Conservation (phyloP, 305 asterid genomes). For the Ruellia speciosa region DNA sequence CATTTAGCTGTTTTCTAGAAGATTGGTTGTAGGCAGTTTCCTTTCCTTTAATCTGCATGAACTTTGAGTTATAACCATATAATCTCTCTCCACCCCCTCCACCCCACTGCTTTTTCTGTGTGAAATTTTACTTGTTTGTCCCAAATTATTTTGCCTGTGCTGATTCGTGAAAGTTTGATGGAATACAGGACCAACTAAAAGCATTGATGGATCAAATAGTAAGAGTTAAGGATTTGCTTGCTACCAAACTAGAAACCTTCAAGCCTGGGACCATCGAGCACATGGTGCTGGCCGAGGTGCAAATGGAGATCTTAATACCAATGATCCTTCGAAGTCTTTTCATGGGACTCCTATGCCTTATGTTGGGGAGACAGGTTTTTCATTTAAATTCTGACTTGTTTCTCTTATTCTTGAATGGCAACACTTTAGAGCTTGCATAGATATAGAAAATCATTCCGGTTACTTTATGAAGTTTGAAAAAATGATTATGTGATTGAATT, state of each 20-base stretch:
- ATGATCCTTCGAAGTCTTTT: slow-evolving; percentile 52
- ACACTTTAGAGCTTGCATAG: too few species aligned
- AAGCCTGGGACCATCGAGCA: slow-evolving; percentile 79
- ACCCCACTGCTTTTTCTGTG: background rate
- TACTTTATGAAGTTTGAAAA: too few species aligned
- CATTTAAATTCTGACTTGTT: slow-evolving; percentile 12
- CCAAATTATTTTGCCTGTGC: background rate
- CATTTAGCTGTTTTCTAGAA: too few species aligned
- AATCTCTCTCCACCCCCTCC: too few species aligned
- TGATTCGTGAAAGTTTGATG: slow-evolving; percentile 17
- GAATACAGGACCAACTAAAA: slow-evolving; percentile 73
- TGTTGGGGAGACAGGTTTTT: slow-evolving; percentile 63
- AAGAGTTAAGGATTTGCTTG: slow-evolving; percentile 81
- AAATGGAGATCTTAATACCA: slow-evolving; percentile 48
- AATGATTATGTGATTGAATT: too few species aligned
- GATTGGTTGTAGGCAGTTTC: too few species aligned
- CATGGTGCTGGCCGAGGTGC: slow-evolving; percentile 58
- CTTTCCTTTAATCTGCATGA: too few species aligned
- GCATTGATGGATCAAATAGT: slow-evolving; percentile 72
- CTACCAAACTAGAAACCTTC: slow-evolving; percentile 82
- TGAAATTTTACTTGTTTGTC: slow-evolving; percentile 2
- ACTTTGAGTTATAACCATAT: too few species aligned
- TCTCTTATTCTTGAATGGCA: background rate
- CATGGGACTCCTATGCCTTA: slow-evolving; percentile 88
- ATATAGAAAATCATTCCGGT: too few species aligned